These are phyloP conservation scores for Sclerotiophoma versabilis DNA, from an alignment of 2,329 filamentous ascomycete species.

Conservation along the genomic window DNA sequence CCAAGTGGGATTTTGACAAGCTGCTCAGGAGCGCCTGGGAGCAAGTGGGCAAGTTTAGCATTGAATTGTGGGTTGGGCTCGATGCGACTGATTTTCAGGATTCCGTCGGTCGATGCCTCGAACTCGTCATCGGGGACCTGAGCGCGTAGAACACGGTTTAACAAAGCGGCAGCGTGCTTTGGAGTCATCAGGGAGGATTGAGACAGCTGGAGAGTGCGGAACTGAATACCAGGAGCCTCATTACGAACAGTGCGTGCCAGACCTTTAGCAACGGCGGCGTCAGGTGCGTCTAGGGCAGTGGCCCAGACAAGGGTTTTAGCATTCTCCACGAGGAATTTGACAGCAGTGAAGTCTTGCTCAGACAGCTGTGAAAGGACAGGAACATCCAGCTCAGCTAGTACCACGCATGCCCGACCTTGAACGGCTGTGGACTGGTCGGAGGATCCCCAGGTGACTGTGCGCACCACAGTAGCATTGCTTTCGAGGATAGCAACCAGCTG, in stretches of 20 bases:
- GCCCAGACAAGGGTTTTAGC: neutral
- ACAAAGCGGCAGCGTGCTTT: neutral
- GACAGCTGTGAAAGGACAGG: neutral
- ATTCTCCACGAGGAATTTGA: neutral
- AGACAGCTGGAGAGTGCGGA: neutral
- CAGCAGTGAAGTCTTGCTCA: neutral
- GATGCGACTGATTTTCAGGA: neutral
- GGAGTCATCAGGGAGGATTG: neutral
- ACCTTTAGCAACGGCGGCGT: neutral
- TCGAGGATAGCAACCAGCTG: neutral
- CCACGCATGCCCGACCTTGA: neutral
- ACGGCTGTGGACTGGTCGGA: neutral
- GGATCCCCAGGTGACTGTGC: neutral
- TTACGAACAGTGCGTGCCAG: neutral
- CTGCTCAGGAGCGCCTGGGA: neutral
- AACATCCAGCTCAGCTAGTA: neutral
- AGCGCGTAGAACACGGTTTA: neutral
- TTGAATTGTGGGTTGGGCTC: neutral
- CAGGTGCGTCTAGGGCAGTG: neutral
- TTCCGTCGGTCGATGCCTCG: neutral
- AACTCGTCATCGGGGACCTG: neutral
- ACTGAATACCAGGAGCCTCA: neutral
- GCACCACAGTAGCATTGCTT: neutral
- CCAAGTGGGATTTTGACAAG: neutral
- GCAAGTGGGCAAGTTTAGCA: neutral